Percentiles rank a stretch among this genome's conserved stretches.
Conservation (phyloP, 768 basidiomycete genomes). For the Boletus sp. region DNA sequence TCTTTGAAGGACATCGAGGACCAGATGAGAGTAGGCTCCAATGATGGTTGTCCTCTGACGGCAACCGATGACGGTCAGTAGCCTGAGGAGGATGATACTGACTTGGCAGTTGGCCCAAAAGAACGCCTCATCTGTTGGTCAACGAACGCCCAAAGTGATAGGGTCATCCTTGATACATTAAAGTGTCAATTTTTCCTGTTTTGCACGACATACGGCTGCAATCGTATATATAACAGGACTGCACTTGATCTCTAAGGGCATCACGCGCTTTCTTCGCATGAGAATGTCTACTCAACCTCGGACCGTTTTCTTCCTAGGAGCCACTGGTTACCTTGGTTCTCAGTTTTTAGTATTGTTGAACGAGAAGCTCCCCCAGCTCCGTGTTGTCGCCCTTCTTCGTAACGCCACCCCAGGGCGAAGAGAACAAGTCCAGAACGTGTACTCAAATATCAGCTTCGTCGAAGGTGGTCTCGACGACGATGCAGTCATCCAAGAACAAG, state of each 20-base stretch:
- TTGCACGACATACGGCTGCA: not conserved
- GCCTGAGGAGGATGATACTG: not conserved
- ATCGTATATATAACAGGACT: not conserved
- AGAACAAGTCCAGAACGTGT: slow-evolving; percentile 30
- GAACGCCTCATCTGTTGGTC: slow-evolving; percentile 1
- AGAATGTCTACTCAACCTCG: slow-evolving; percentile 13
- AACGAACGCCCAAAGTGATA: not conserved
- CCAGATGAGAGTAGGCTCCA: not conserved
- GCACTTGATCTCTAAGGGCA: not conserved
- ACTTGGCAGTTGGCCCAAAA: not conserved
- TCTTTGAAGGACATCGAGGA: not conserved
- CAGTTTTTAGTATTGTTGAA: slow-evolving; percentile 37
- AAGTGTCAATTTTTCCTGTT: not conserved
- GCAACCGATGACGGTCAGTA: slow-evolving; percentile 1
- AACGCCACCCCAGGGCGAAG: slow-evolving; percentile 30
- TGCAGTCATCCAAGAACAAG: slow-evolving; percentile 34
- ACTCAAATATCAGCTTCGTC: slow-evolving; percentile 34
- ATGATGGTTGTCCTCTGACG: not conserved
- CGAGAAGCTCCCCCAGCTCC: slow-evolving; percentile 31
- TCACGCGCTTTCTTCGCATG: not conserved
- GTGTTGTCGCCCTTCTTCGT: slow-evolving; percentile 37
- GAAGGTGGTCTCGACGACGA: slow-evolving; percentile 40
- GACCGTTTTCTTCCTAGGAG: slow-evolving; percentile 41
- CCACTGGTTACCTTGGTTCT: slow-evolving; percentile 43
- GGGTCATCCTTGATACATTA: slow-evolving; percentile 7